Evolutionary conservation across 2,329 filamentous ascomycete species (phyloP).

Genomic region (Cytospora piceae): DNA sequence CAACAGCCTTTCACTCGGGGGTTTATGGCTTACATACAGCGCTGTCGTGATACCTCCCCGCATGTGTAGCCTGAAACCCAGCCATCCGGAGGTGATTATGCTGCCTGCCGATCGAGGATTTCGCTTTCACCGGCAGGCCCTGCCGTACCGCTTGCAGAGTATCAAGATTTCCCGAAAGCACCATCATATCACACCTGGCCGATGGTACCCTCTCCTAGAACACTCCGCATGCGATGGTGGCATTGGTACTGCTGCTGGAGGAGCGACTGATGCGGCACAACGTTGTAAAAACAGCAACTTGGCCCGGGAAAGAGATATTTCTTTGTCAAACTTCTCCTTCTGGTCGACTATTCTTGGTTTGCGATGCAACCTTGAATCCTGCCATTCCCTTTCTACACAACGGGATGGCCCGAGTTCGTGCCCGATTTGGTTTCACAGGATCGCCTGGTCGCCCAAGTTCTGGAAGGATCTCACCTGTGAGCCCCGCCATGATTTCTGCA

Average conservation of each 20-base stretch:
- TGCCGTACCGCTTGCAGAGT: neutral
- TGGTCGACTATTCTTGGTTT: conserved; percentile 7
- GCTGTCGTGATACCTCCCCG: conserved; percentile 15
- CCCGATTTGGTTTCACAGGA: conserved; percentile 6
- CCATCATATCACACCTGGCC: neutral
- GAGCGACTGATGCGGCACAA: neutral
- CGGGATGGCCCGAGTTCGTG: conserved; percentile 23
- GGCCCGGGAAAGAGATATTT: neutral
- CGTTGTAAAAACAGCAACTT: neutral
- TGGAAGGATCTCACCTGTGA: conserved; percentile 17
- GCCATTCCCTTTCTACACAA: conserved; percentile 8
- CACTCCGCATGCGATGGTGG: neutral
- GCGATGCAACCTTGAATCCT: neutral
- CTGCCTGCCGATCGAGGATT: neutral
- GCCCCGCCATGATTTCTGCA: conserved; percentile 17
- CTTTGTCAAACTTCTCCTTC: neutral
- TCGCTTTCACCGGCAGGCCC: neutral
- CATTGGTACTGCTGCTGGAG: neutral
- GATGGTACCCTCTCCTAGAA: neutral
- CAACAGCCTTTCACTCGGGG: conserved; percentile 13
- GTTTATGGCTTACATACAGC: conserved; percentile 4
- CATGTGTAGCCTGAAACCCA: conserved; percentile 15
- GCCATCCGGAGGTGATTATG: conserved; percentile 12
- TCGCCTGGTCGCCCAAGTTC: conserved; percentile 18
- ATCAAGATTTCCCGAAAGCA: neutral